Base-by-base conservation (phyloP, 1,139 yeast genomes). In the Pneumocystis murina region DNA sequence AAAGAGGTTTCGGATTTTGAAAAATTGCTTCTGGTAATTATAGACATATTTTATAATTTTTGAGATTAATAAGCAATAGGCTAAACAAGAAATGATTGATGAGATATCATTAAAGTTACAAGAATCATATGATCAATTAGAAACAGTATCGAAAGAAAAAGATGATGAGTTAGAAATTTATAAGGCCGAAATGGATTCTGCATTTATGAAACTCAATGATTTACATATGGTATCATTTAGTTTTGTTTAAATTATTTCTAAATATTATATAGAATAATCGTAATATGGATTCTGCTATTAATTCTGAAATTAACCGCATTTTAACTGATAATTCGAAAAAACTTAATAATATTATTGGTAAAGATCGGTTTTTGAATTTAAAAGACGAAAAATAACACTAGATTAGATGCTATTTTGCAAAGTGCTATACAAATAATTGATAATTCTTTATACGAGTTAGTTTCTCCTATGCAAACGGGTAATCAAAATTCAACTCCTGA, bases 391-490 rank as follows among this genome's bases (percentile, higher is more conserved):
- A 38, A 58, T 58, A 58, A 38, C 10, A 20, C 16, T 12, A 58
- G 12, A 38, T 20, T 40, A 58, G 96, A 90, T 73, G 82, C 91
- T 10, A 81, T 88, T 65, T 78, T 90, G 68, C 79, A 77, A 54
- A 82, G 87, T 68, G 89, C 87, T 62, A 82, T 86, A 41, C 84
- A 83, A 67, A 79, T 90, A 63, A 79, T 88, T 62, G 94, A 88
- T 73, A 90, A 87, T 68, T 77, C 88, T 0, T 77, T 86, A 62
- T 86, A 82, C 70, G 91, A 85, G 70, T 77, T 88, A 66, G 84
- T 83, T 64, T 85, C 92, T 2, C 86, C 94, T 30, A 81, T 86
- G 81, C 92, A 86, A 73, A 89, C 92, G 20, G 95, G 95, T 64
- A 87, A 87, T 71, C 83, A 84, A 69, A 84, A 84, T 71, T 80